These are phyloP conservation scores for Austropuccinia psidii DNA, from an alignment of 1,284 basidiomycete species.

Conservation along the genomic window DNA sequence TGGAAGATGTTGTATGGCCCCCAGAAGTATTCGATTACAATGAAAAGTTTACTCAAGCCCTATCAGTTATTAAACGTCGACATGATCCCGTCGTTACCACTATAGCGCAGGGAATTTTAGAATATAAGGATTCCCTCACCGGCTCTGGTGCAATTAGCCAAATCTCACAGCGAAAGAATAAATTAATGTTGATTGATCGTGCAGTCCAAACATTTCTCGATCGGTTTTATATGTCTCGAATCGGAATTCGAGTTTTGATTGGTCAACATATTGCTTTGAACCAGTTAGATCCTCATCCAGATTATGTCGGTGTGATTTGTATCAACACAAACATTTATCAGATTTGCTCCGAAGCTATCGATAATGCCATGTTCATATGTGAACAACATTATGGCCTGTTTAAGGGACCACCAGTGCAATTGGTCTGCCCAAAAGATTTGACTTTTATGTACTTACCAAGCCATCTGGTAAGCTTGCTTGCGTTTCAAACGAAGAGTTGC, in stretches of 20 bases:
- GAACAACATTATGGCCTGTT: constrained; percentile 95
- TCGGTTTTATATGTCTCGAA: constrained; percentile 93
- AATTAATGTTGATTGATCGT: constrained; percentile 65
- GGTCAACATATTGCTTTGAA: constrained; percentile 88
- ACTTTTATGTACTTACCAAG: constrained; percentile 94
- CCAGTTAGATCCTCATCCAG: constrained; percentile 72
- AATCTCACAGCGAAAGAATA: too few relatives aligned
- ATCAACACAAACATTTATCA: constrained; percentile 89
- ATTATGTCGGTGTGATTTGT: constrained; percentile 98
- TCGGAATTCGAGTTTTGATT: constrained; percentile 91
- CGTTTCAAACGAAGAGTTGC: not conserved
- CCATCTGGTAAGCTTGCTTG: constrained; percentile 56
- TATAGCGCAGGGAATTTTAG: constrained; percentile 69
- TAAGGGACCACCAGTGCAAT: constrained; percentile 90
- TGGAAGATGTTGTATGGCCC: constrained; percentile 67
- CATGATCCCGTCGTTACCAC: constrained; percentile 98
- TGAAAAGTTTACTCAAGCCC: constrained; percentile 72
- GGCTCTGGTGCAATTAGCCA: constrained; percentile 46
- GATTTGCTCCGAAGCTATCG: constrained; percentile 96
- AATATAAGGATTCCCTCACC: constrained; percentile 54
- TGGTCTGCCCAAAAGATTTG: constrained; percentile 82
- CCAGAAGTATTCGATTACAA: constrained; percentile 94
- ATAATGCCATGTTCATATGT: constrained; percentile 96
- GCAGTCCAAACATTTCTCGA: constrained; percentile 95
- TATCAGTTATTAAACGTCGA: constrained; percentile 84